A percentile compares a stretch with the other conserved stretches of the same genome.
Conservation (phyloP, 73 alveolate genomes). For the Paramecium caudatum region DNA sequence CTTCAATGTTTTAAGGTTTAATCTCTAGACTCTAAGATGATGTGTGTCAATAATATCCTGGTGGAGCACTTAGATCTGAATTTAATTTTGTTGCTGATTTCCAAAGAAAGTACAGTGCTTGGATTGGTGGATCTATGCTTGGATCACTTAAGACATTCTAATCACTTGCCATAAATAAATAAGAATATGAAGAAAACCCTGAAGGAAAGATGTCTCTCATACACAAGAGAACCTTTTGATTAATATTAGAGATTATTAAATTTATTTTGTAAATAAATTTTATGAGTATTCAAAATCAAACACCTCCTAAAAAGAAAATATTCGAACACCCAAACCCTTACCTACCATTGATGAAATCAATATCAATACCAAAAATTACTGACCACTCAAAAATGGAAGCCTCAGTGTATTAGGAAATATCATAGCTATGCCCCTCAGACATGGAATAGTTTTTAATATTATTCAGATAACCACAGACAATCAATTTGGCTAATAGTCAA, state of each 20-base stretch:
- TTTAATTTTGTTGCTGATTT: constrained; percentile 68
- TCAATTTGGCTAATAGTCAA: background rate
- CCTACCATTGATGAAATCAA: background rate
- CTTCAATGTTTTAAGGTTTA: constrained; percentile 62
- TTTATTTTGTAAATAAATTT: constrained; percentile 25
- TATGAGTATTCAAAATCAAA: constrained; percentile 44
- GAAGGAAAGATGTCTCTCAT: constrained; percentile 70
- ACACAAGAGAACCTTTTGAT: constrained; percentile 73
- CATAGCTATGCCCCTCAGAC: background rate
- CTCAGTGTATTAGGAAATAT: background rate
- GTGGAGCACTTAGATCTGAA: constrained; percentile 53
- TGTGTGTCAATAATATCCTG: constrained; percentile 7
- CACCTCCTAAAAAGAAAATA: background rate
- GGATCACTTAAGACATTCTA: constrained; percentile 72
- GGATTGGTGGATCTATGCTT: constrained; percentile 79
- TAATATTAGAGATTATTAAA: too few species aligned
- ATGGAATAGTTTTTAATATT: background rate
- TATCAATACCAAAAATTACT: background rate
- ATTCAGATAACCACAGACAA: constrained; percentile 9
- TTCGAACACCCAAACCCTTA: background rate
- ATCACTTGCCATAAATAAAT: constrained; percentile 56
- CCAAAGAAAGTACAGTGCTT: constrained; percentile 67
- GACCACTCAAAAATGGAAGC: background rate
- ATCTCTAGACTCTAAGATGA: constrained; percentile 66
- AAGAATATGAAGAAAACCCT: constrained; percentile 77